Percentiles rank a stretch among this genome's conserved stretches.
Evolutionary conservation across 805 yeast species (phyloP).

Genomic region (Nakazawaea laoshanensis): DNA sequence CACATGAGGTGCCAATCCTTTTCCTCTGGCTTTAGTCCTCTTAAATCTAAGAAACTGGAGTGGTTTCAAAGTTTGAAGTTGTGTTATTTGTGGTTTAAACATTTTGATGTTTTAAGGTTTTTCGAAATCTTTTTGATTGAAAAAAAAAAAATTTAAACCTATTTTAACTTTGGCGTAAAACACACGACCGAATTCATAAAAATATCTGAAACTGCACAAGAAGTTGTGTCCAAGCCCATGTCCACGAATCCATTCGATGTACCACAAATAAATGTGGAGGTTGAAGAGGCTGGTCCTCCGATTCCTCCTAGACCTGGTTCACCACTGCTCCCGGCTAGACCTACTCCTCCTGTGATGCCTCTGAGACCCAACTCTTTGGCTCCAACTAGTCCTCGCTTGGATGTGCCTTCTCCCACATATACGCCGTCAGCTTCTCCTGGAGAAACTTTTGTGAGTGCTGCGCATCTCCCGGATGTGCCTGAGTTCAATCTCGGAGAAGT

Average conservation of each 20-base stretch:
- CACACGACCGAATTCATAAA: too few relatives aligned
- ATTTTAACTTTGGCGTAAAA: too few relatives aligned
- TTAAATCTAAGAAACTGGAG: conserved; percentile 34
- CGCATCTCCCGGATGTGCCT: conserved; percentile 13
- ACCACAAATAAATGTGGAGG: too few relatives aligned
- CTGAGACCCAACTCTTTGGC: not conserved
- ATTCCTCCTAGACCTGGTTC: conserved; percentile 1
- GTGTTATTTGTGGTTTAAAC: too few relatives aligned
- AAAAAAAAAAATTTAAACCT: too few relatives aligned
- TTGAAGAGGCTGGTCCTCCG: too few relatives aligned
- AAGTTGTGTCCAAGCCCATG: too few relatives aligned
- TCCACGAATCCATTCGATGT: too few relatives aligned
- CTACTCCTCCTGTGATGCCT: not conserved
- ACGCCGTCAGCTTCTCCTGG: conserved; percentile 17
- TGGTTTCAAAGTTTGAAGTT: too few relatives aligned
- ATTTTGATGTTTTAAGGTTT: too few relatives aligned
- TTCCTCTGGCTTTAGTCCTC: conserved; percentile 32
- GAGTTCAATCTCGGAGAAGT: conserved; percentile 17
- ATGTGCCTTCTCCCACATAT: conserved; percentile 20
- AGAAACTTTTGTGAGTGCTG: conserved; percentile 16
- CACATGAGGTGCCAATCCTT: conserved; percentile 27
- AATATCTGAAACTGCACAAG: too few relatives aligned
- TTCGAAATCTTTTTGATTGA: too few relatives aligned
- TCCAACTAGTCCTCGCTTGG: not conserved
- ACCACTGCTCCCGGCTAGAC: not conserved